phyloP scores from a whole-genome alignment of 768 basidiomycete genomes.

The Agrocybe chaxingu region DNA sequence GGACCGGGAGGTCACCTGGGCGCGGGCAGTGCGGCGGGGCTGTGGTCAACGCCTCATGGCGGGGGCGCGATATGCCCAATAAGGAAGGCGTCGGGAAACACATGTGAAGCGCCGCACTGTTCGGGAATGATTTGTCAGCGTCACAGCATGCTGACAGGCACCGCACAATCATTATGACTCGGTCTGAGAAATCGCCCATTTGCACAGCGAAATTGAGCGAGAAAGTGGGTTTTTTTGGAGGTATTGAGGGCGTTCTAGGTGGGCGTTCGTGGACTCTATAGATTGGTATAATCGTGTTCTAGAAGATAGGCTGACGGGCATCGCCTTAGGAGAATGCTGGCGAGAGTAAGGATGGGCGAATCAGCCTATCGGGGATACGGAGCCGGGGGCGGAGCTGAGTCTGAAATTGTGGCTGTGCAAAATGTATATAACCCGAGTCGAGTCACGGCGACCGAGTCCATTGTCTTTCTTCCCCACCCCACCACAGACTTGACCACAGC shows the following conservation, averaged over 20 bases:
- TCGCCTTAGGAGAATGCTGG: conserved; percentile 8
- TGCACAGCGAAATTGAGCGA: neutral
- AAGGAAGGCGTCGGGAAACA: conserved; percentile 16
- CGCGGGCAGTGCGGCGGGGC: conserved; percentile 10
- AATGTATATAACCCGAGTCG: conserved; percentile 20
- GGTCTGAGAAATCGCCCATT: conserved; percentile 19
- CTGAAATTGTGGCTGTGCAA: conserved; percentile 24
- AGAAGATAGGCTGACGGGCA: conserved; percentile 1
- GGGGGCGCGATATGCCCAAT: conserved; percentile 11
- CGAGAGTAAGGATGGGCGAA: neutral
- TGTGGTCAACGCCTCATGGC: conserved; percentile 11
- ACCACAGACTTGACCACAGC: conserved; percentile 17
- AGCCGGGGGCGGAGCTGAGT: conserved; percentile 16
- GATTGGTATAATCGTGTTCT: too few relatives aligned
- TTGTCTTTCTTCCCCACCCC: conserved; percentile 17
- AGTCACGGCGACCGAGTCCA: conserved; percentile 19
- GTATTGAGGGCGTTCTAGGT: neutral
- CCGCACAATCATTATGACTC: conserved; percentile 25
- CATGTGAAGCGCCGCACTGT: conserved; percentile 20
- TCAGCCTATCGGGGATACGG: conserved; percentile 5
- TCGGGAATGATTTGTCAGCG: conserved; percentile 23
- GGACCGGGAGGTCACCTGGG: conserved; percentile 5
- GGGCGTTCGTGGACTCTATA: neutral
- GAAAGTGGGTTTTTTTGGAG: neutral
- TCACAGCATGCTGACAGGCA: conserved; percentile 16